phyloP scores from a whole-genome alignment of 2,329 filamentous ascomycete species.

The Trichoderma atroviride region DNA sequence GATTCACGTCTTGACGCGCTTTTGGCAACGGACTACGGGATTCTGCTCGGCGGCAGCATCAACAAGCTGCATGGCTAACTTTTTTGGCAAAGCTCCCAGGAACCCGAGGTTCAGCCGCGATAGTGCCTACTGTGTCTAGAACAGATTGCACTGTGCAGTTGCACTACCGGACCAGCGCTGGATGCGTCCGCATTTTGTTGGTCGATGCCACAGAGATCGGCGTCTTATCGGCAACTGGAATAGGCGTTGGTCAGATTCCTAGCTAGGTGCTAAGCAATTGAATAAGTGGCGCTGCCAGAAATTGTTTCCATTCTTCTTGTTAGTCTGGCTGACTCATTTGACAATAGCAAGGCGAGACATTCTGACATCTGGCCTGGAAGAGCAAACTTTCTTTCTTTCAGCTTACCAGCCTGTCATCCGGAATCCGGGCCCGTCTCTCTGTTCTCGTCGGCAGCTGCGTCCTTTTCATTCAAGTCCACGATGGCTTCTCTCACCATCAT shows the following conservation, averaged over 20 bases:
- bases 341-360: not conserved
- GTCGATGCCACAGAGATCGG: conserved; percentile 27
- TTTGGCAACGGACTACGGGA: conserved; percentile 11
- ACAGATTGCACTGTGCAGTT: not conserved
- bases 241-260: too few species aligned
- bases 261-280: not conserved
- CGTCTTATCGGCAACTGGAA: conserved; percentile 30
- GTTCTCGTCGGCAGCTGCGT: not conserved
- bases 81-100: conserved; percentile 28
- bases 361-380: not conserved
- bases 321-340: conserved; percentile 21
- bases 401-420: not conserved
- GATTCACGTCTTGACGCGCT: conserved; percentile 25
- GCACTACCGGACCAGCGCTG: not conserved
- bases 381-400: conserved; percentile 1
- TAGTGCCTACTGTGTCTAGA: not conserved
- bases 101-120: conserved; percentile 27
- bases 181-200: not conserved
- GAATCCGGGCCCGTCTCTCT: not conserved
- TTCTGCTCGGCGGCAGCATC: conserved; percentile 7
- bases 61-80: conserved; percentile 27
- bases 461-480: conserved; percentile 30
- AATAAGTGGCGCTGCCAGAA: conserved; percentile 9
- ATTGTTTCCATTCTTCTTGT: conserved; percentile 23
- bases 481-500: conserved; percentile 57